Conservation (phyloP, 768 basidiomycete species). For the Paxillus involutus region DNA sequence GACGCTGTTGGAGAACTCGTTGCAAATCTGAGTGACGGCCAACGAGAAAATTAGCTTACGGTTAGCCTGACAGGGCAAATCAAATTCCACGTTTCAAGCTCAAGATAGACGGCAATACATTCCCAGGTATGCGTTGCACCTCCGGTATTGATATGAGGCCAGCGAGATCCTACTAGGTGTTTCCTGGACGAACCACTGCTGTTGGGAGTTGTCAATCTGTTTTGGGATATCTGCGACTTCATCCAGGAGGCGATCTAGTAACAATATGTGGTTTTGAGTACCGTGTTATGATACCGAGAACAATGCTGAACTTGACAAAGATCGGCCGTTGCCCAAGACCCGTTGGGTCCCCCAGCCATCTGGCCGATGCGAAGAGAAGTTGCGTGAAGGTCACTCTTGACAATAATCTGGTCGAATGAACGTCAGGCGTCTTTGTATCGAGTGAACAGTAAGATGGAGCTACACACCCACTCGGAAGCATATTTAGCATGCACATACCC, state of each 20-base stretch:
- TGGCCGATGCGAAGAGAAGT: constrained; percentile 30
- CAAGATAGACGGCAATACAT: too few species aligned
- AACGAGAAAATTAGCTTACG: too few species aligned
- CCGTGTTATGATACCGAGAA: constrained; percentile 12
- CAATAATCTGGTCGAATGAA: constrained; percentile 19
- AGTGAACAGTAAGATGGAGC: not conserved
- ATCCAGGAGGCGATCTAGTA: constrained; percentile 35
- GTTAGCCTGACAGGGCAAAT: too few species aligned
- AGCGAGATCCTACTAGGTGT: too few species aligned
- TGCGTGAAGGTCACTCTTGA: constrained; percentile 22
- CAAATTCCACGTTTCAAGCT: too few species aligned
- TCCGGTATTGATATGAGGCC: too few species aligned
- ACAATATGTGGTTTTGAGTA: not conserved
- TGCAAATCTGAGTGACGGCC: too few species aligned
- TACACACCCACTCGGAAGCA: constrained; percentile 31
- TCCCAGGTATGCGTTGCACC: too few species aligned
- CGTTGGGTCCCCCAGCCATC: constrained; percentile 29
- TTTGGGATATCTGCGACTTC: constrained; percentile 20
- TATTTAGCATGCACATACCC: constrained; percentile 41
- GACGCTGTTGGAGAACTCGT: too few species aligned
- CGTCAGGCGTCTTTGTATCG: not conserved
- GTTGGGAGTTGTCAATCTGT: too few species aligned
- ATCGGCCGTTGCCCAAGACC: constrained; percentile 35
- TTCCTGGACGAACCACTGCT: too few species aligned
- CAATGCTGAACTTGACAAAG: constrained; percentile 30